These are phyloP conservation scores for Nasturtium officinale DNA, from an alignment of 345 rosid genomes.

Conservation along the genomic window DNA sequence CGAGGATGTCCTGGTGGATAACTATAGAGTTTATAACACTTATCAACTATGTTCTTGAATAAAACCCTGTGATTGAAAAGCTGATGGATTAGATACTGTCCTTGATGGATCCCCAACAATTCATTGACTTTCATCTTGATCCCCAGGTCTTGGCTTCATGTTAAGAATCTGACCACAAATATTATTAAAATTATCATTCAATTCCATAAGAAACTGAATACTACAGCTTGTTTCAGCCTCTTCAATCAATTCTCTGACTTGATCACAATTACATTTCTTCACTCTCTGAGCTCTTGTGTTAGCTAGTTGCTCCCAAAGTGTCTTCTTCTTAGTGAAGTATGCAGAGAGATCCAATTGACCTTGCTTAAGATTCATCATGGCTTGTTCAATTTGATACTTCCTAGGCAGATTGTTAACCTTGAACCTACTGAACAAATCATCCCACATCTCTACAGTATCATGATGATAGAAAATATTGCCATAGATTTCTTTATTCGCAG, in stretches of 20 bases:
- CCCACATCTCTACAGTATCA: not conserved
- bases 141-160: not conserved
- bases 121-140: not conserved
- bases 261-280: not conserved
- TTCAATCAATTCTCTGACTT: not conserved
- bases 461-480: not conserved
- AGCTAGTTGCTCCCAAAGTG: not conserved
- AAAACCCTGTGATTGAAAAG: not conserved
- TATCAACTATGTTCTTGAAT: not conserved
- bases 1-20: no score
- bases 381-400: not conserved
- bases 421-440: not conserved
- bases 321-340: not conserved
- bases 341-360: accelerated
- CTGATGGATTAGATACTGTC: not conserved
- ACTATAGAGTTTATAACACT: no score
- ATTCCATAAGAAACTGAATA: not conserved
- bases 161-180: not conserved
- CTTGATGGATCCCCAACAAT: not conserved
- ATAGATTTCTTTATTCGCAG: not conserved
- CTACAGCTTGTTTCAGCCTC: not conserved
- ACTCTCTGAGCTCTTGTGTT: not conserved
- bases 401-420: not conserved
- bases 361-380: not conserved
- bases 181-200: not conserved